Base-by-base conservation (phyloP, 768 basidiomycete genomes). In the Suillus fuscotomentosus region DNA sequence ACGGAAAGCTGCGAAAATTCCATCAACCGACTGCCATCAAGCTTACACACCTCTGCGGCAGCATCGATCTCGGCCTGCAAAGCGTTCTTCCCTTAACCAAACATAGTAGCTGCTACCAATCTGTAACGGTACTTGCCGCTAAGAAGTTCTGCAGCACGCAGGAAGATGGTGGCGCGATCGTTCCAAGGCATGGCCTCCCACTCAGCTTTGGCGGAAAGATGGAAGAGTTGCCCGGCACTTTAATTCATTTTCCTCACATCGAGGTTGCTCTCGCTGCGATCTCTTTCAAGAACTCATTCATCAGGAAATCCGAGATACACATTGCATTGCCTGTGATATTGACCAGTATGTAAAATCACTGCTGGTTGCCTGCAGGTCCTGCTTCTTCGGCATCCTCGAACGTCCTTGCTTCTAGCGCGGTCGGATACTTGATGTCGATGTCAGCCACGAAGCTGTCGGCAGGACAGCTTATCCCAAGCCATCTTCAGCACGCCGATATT, bases 21-120 rank as follows among this genome's bases (percentile, higher is more conserved):
- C 61, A 70, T 43, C 67, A 67, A 60, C n/a, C 41, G 43, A 62
- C n/a, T 59, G 50, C 34, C 13, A n/a, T 54, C 43, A 11, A 31
- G 13, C 31, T 13, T 13, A 75, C 85, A 45, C 63, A 94, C 94
- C 89, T 99, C 97, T 5, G 97, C 97, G 20, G 95, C 97, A 62
- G 97, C 94, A 76, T 99, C 97, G 67, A 99, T 99, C 83, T 99
- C 97, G 15, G 97, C 97, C 80, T 99, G 97, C 97, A 2, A 99
- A 20, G 85, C 89, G 75, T 98, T 99, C 87, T 99, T 99, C 51
- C 97, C 97, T 79, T 99, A 97, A 15, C 97, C 97, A 55, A 99
- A 83, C 79, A 99, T 97, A 51, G 96, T 99, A 47, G 97, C 95
- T 48, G 97, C 97, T 80, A 98, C 83, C 55, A 99, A 82, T 79